These are phyloP conservation scores for Phaeosphaeriaceae sp. DNA, from an alignment of 2,329 filamentous ascomycete species.

Conservation along the genomic window DNA sequence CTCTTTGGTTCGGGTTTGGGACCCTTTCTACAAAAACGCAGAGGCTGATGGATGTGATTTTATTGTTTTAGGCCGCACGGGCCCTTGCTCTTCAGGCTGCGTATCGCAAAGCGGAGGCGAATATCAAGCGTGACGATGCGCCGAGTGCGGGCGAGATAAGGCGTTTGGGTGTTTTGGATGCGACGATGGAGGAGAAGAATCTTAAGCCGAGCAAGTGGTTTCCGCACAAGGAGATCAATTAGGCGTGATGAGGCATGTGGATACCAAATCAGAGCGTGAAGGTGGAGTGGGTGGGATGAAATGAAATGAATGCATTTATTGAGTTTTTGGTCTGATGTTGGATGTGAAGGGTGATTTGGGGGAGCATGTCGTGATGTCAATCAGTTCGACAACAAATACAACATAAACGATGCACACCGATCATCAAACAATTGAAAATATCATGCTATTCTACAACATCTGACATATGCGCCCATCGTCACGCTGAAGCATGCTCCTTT, in stretches of 20 bases:
- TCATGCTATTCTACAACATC: neutral
- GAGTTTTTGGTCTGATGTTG: too few relatives aligned
- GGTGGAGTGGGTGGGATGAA: neutral
- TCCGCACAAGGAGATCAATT: constrained; percentile 51
- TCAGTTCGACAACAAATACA: neutral
- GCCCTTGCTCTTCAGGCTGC: constrained; percentile 80
- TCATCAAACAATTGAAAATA: neutral
- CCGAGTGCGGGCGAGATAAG: constrained; percentile 87
- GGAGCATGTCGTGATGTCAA: neutral
- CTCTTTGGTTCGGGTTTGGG: too few relatives aligned
- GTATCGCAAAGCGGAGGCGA: constrained; percentile 77
- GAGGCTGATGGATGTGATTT: too few relatives aligned
- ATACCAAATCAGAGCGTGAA: neutral
- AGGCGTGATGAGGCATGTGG: constrained; percentile 1
- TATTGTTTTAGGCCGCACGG: constrained; percentile 68
- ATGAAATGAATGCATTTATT: neutral
- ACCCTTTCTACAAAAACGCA: too few relatives aligned
- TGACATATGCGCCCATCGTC: constrained; percentile 1
- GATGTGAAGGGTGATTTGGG: neutral
- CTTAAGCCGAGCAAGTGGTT: constrained; percentile 53
- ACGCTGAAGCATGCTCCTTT: too few relatives aligned
- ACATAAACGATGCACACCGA: neutral
- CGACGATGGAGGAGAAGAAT: constrained; percentile 75
- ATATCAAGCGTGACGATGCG: constrained; percentile 77
- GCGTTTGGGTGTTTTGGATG: constrained; percentile 78